Percentiles rank a stretch among this genome's conserved stretches.
phyloP scores from a whole-genome alignment of 805 yeast genomes.

The Candida endomychidarum region DNA sequence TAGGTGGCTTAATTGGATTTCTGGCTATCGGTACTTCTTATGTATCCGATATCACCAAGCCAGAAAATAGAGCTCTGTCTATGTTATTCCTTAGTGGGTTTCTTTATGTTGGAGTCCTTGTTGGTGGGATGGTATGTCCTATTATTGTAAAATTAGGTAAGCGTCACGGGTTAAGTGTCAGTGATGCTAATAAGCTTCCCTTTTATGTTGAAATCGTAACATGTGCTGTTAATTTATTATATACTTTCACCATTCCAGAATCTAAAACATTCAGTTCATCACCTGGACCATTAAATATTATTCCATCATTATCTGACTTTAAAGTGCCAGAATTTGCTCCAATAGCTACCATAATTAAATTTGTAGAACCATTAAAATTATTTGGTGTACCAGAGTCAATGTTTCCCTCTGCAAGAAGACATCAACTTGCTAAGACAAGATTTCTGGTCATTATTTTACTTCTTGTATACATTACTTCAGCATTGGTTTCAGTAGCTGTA shows the following conservation, averaged over 20 bases:
- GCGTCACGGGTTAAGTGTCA: background rate
- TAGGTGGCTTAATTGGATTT: conserved; percentile 2
- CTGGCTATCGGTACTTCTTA: conserved; percentile 3
- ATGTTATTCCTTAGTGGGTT: conserved; percentile 1
- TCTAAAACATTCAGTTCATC: background rate
- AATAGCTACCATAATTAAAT: background rate
- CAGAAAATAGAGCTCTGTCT: conserved; percentile 4
- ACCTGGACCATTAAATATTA: background rate
- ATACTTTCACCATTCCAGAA: conserved; percentile 5
- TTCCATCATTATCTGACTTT: background rate
- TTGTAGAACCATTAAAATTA: background rate
- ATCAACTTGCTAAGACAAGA: conserved; percentile 1
- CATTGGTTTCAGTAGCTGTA: background rate
- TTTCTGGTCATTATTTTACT: conserved; percentile 8
- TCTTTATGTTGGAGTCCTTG: conserved; percentile 1
- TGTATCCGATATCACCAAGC: conserved; percentile 8
- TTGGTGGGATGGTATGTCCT: background rate
- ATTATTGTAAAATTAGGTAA: conserved; percentile 5
- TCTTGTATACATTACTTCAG: background rate
- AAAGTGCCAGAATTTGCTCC: background rate
- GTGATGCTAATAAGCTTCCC: conserved; percentile 1
- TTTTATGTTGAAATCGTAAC: conserved; percentile 4
- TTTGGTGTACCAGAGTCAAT: conserved; percentile 5
- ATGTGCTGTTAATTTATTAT: background rate
- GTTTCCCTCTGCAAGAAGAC: conserved; percentile 2